A percentile compares a stretch with the other conserved stretches of the same genome.
phyloP scores from a whole-genome alignment of 1,284 basidiomycete species.

The Gomphus sp. region DNA sequence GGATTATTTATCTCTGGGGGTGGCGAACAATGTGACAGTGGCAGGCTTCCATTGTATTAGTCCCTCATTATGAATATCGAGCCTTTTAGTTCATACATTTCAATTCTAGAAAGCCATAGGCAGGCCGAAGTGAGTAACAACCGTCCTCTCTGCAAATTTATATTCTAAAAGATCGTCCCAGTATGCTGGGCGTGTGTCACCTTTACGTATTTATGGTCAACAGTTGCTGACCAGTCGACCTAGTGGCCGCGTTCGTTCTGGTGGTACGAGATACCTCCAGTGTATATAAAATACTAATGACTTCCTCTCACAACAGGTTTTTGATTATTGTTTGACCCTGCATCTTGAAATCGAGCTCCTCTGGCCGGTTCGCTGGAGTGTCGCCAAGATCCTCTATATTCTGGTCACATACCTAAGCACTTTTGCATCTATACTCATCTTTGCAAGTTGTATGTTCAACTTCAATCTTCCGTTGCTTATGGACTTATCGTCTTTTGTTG shows the following conservation, averaged over 20 bases:
- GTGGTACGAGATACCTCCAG: background rate
- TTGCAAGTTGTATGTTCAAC: background rate
- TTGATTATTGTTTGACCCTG: background rate
- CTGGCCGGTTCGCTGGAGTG: background rate
- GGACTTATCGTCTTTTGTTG: background rate
- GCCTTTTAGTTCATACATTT: no score
- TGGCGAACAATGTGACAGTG: no score
- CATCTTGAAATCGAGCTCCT: background rate
- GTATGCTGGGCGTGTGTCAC: no score
- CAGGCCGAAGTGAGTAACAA: no score
- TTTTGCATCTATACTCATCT: background rate
- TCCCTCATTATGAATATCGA: no score
- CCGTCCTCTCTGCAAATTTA: no score
- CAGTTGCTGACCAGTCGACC: background rate
- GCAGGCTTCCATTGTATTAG: no score
- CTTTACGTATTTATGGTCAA: no score
- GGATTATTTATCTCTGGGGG: no score
- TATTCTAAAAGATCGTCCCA: no score
- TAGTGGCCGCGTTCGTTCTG: background rate
- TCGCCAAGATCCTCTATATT: background rate
- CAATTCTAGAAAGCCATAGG: no score
- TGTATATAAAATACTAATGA: background rate
- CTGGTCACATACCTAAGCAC: background rate
- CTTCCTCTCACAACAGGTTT: no score
- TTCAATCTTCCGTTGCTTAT: background rate